These are phyloP conservation scores for Cryphonectria japonica DNA, from an alignment of 2,329 filamentous ascomycete species.

Conservation along the genomic window DNA sequence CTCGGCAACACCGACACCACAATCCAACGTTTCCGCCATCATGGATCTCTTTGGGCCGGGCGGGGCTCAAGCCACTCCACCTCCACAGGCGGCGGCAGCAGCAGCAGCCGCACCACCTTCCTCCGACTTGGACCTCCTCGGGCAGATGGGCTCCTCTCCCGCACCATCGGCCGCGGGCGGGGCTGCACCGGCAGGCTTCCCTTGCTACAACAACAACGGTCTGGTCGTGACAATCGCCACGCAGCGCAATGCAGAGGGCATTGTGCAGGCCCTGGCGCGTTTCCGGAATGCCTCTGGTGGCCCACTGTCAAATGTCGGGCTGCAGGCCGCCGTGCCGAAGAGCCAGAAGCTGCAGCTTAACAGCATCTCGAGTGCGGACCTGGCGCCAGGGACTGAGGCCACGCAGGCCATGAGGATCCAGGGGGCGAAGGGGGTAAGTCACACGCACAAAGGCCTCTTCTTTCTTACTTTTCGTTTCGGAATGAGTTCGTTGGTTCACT, in stretches of 20 bases:
- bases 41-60: constrained; percentile 81
- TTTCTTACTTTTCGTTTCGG: background rate
- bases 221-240: constrained; percentile 80
- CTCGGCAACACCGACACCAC: constrained; percentile 56
- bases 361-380: constrained; percentile 80
- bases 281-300: constrained; percentile 78
- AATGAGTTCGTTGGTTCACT: constrained; percentile 4
- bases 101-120: constrained; percentile 53
- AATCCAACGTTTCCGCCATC: constrained; percentile 70
- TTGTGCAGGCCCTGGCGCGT: constrained; percentile 78
- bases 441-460: constrained; percentile 1
- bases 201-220: constrained; percentile 86
- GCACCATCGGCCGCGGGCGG: constrained; percentile 44
- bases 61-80: constrained; percentile 42
- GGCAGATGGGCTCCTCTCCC: constrained; percentile 46
- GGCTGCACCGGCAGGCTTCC: constrained; percentile 57
- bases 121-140: constrained; percentile 54
- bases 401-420: constrained; percentile 89
- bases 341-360: constrained; percentile 92
- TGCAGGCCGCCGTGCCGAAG: constrained; percentile 96
- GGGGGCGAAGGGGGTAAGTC: constrained; percentile 85
- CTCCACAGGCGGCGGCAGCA: constrained; percentile 46
- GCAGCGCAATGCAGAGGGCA: constrained; percentile 78
- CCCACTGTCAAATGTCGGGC: constrained; percentile 71
- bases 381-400: constrained; percentile 79